phyloP scores from a whole-genome alignment of 768 basidiomycete genomes.

The Leucosporidium scottii region DNA sequence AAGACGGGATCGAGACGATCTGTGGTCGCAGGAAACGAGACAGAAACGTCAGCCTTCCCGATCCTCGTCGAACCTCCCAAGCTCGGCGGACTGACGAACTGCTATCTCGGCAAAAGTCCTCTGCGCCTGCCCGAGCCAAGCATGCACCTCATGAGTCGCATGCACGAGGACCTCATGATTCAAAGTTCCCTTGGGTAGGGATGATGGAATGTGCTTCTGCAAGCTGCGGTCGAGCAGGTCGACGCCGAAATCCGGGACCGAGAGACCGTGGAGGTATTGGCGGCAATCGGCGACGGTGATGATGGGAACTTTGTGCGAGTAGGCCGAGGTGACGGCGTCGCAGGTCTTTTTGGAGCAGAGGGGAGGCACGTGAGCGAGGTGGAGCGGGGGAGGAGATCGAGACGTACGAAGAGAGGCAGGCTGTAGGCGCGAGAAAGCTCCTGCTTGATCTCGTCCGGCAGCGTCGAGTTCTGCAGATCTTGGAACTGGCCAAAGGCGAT shows the following conservation, averaged over 20 bases:
- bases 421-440: not conserved
- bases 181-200: not conserved
- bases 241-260: not conserved
- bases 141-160: not conserved
- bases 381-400: too few relatives aligned
- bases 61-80: too few relatives aligned
- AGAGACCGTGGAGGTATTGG: slow-evolving; percentile 1
- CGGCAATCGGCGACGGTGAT: slow-evolving; percentile 2
- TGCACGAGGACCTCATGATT: slow-evolving; percentile 1
- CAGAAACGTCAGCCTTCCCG: too few relatives aligned
- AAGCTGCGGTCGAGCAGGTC: not conserved
- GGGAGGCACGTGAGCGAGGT: too few relatives aligned
- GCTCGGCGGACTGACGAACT: not conserved
- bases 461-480: slow-evolving; percentile 7
- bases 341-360: not conserved
- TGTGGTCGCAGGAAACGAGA: too few relatives aligned
- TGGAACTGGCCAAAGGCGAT: slow-evolving; percentile 5
- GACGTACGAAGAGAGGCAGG: slow-evolving; percentile 5
- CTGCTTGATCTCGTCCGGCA: not conserved
- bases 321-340: slow-evolving; percentile 14
- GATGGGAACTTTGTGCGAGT: slow-evolving; percentile 12
- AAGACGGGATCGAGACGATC: not conserved
- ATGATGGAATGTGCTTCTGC: not conserved
- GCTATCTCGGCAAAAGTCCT: slow-evolving; percentile 3
- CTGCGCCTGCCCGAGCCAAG: slow-evolving; percentile 6